Conservation (phyloP, 139 green algal genomes). For the Limnomonas spitsbergensis region DNA sequence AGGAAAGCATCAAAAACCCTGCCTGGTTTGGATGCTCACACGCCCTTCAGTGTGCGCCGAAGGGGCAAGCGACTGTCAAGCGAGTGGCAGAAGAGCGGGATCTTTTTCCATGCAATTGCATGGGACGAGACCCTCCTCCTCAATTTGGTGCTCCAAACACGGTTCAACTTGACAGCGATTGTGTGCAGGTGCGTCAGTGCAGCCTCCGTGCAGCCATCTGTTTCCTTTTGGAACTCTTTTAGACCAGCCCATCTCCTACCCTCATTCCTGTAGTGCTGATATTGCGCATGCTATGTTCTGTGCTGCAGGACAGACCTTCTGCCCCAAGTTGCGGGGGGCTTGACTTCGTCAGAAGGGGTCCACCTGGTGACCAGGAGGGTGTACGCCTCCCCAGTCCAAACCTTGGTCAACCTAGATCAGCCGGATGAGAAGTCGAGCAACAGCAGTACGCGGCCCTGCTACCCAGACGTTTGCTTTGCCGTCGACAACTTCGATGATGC, state of each 20-base stretch:
- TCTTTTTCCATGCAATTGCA: conserved; percentile 38
- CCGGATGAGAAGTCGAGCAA: neutral
- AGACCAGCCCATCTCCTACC: too few species aligned
- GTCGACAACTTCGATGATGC: conserved; percentile 71
- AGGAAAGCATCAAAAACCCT: too few species aligned
- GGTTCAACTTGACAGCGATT: conserved; percentile 56
- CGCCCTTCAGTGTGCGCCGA: conserved; percentile 12
- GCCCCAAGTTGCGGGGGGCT: conserved; percentile 15
- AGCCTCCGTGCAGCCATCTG: too few species aligned
- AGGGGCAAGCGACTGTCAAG: conserved; percentile 24
- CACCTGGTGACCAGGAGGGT: conserved; percentile 35
- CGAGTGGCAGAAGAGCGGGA: conserved; percentile 40
- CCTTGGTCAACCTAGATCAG: conserved; percentile 62
- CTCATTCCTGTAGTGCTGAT: too few species aligned
- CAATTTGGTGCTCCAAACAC: conserved; percentile 70
- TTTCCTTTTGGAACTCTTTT: too few species aligned
- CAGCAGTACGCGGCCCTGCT: conserved; percentile 28
- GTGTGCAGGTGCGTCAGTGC: conserved; percentile 38
- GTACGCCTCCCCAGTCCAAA: conserved; percentile 47
- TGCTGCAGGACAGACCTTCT: conserved; percentile 2
- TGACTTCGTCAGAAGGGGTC: conserved; percentile 11
- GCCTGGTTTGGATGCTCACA: too few species aligned
- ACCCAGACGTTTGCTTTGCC: conserved; percentile 79
- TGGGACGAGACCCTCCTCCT: conserved; percentile 60
- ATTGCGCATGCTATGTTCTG: neutral